Evolutionary conservation across 108 stramenopile species (phyloP), one percentile per base, ranked within the genome.

Genomic region (Cyclotella kingstonii): DNA sequence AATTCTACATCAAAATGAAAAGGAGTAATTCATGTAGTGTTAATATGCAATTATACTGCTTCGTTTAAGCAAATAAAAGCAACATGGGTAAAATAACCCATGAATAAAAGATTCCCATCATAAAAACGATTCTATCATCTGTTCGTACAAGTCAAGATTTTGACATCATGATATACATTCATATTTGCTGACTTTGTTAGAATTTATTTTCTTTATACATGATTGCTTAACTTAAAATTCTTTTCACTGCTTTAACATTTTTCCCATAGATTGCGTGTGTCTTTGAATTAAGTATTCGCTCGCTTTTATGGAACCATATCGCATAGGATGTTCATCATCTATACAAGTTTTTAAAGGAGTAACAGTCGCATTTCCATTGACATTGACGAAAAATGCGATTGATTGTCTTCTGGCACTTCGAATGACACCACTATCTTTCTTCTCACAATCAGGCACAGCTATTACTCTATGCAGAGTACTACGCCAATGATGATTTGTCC

Each of bases 391-490:
- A 72, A 85, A 92, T n/a, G 90, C 85, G 46, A 92, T 81, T 7
- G 87, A 88, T 55, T 83, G 80, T 55, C 90, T 83, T 15, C 79
- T 48, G 9, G 38, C 53, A 61, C 68, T 70, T 54, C 42, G 35
- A 55, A 49, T 43, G 2, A 43, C 36, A 51, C 21, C 23, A 21
- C 42, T 25, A 3, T 28, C n/a, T n/a, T n/a, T n/a, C n/a, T n/a
- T n/a, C n/a, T n/a, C n/a, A n/a, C n/a, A n/a, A n/a, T 64, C 63
- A 44, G 27, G n/a, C 14, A 51, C 50, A 35, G 61, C 70, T 23
- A 89, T 69, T 0, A 93, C 95, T 17, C 95, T 77, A 68, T 95
- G 94, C 50, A 93, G 50, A 11, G 94, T 95, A 21, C 55, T 55
- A 45, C 30, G 35, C 83, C 79, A 90, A 34, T 38, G 51, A 67